These are phyloP conservation scores for Solanum hybrid DNA, from an alignment of 305 asterid species.

Conservation along the genomic window DNA sequence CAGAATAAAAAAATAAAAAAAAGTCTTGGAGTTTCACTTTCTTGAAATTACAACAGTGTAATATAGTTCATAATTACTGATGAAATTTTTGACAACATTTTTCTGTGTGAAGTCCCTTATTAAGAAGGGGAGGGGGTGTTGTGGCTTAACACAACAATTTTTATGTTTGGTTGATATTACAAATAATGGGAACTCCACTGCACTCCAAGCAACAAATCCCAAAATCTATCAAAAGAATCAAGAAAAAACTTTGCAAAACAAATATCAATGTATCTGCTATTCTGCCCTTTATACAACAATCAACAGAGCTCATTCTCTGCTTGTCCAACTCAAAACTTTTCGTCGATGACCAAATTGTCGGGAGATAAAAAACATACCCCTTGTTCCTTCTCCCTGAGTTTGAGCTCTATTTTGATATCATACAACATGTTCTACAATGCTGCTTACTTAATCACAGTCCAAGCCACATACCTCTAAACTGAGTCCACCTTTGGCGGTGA, in stretches of 20 bases:
- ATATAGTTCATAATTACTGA: neutral
- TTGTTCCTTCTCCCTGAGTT: slow-evolving; percentile 10
- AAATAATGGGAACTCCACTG: slow-evolving; percentile 12
- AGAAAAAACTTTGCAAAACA: slow-evolving; percentile 44
- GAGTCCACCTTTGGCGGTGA: slow-evolving; percentile 46
- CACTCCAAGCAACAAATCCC: slow-evolving; percentile 41
- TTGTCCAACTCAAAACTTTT: slow-evolving; percentile 1
- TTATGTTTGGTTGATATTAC: slow-evolving; percentile 30
- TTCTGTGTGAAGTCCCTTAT: slow-evolving; percentile 26
- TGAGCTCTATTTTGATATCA: slow-evolving; percentile 9
- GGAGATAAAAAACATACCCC: slow-evolving; percentile 1
- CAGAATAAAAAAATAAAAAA: neutral
- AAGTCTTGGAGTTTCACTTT: neutral
- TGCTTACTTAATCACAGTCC: slow-evolving; percentile 56
- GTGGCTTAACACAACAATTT: slow-evolving; percentile 22
- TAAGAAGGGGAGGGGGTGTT: slow-evolving; percentile 18
- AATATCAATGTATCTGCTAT: slow-evolving; percentile 31
- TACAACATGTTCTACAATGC: slow-evolving; percentile 18
- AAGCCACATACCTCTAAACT: slow-evolving; percentile 76
- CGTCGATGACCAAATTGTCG: neutral
- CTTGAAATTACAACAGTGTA: neutral
- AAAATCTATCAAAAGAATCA: slow-evolving; percentile 34
- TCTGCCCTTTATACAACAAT: slow-evolving; percentile 40
- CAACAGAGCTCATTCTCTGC: slow-evolving; percentile 13
- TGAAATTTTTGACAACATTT: slow-evolving; percentile 11